Conservation (phyloP, 768 basidiomycete species). For the Lyophyllum shimeji region DNA sequence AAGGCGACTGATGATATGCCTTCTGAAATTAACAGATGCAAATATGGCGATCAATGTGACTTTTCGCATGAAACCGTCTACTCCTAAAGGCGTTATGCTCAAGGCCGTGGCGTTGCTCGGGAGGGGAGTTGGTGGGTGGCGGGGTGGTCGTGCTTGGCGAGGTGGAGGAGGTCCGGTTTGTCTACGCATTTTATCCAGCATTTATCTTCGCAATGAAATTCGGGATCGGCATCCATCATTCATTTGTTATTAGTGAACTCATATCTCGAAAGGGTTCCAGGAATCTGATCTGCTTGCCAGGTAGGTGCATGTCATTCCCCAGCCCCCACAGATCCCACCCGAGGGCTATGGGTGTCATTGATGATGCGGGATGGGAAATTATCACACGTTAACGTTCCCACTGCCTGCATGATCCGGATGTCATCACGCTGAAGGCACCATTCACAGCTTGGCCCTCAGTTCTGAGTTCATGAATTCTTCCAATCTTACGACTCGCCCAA, state of each 20-base stretch:
- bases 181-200: slow-evolving; percentile 13
- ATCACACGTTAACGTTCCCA: not conserved
- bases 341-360: too few species aligned
- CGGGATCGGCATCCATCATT: slow-evolving; percentile 9
- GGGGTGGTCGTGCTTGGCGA: not conserved
- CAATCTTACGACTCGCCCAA: not conserved
- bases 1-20: slow-evolving; percentile 40
- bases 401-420: not conserved
- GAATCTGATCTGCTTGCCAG: too few species aligned
- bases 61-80: slow-evolving; percentile 62
- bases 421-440: not conserved
- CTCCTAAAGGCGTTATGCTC: slow-evolving; percentile 22
- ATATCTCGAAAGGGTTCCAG: too few species aligned
- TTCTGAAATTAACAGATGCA: slow-evolving; percentile 72
- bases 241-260: too few species aligned
- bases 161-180: not conserved
- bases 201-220: slow-evolving; percentile 13
- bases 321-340: too few species aligned
- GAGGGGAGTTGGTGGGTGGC: too few species aligned
- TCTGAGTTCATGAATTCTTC: too few species aligned
- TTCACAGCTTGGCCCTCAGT: not conserved
- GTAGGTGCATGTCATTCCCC: not conserved
- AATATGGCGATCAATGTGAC: slow-evolving; percentile 86
- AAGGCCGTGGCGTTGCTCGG: not conserved
- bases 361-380: not conserved